A percentile compares a stretch with the other conserved stretches of the same genome.
Conservation (phyloP, 208 protist species). For the Plasmodiophora brassicae region DNA sequence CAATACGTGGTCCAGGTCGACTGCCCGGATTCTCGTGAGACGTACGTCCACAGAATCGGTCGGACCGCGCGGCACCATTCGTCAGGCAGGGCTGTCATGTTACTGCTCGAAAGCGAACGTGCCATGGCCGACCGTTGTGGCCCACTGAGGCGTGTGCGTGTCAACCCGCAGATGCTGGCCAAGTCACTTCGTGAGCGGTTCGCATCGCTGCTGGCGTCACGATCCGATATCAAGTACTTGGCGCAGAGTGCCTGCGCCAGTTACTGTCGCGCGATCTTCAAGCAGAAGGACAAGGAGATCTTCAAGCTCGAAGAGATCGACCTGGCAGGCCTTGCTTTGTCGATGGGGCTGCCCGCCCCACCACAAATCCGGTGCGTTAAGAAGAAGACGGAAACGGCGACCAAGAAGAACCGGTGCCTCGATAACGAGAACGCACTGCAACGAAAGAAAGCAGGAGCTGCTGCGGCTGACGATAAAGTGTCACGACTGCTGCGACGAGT, state of each 20-base stretch:
- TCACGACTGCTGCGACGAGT: background rate
- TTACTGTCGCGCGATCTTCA: background rate
- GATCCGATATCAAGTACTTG: conserved; percentile 32
- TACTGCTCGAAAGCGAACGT: conserved; percentile 76
- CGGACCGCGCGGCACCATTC: conserved; percentile 77
- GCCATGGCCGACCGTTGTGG: conserved; percentile 48
- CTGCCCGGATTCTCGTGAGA: conserved; percentile 90
- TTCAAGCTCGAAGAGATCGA: conserved; percentile 25
- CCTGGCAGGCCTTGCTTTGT: background rate
- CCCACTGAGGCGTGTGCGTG: background rate
- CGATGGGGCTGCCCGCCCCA: background rate
- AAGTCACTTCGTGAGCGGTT: background rate
- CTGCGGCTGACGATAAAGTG: background rate
- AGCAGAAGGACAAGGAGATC: conserved; percentile 25
- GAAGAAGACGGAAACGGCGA: background rate
- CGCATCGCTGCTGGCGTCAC: background rate
- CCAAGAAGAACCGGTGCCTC: background rate
- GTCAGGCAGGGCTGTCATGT: conserved; percentile 80
- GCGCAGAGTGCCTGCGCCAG: conserved; percentile 30
- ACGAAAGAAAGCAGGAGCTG: background rate
- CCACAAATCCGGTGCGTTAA: conserved; percentile 19
- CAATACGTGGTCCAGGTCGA: conserved; percentile 98
- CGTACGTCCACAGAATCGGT: conserved; percentile 97
- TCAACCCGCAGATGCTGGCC: background rate
- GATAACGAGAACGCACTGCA: background rate